Evolutionary conservation across 768 basidiomycete species (phyloP), one percentile per base, ranked within the genome.

Genomic region (Porpolomopsis calyptriformis): DNA sequence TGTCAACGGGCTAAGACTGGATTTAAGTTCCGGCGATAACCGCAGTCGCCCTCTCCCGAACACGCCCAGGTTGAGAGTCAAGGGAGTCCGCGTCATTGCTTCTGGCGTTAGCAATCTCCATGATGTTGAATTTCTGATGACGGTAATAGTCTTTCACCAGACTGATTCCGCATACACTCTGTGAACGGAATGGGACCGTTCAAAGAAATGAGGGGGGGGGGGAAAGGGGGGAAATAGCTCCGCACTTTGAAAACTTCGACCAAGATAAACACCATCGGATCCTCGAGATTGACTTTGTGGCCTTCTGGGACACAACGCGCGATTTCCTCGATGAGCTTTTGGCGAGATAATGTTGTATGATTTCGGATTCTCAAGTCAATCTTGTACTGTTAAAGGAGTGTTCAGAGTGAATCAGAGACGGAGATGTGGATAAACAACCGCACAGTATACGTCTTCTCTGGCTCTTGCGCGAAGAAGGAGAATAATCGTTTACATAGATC

Each of bases 201-300:
- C 41, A 48, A 23, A n/a, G 11, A 14, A 27, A 20, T 20, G 9
- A 27, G 38, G 35, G 23, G 22, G 19, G 31, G 4, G 26, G 22
- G 46, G 33, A 40, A 43, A 19, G 41, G 12, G n/a, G n/a, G 45
- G 18, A 39, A 38, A 8, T 37, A 19, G 27, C 11, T 14, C 59
- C 66, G 35, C 44, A 82, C 87, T 74, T 89, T 90, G 70, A 88
- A 89, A 4, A 90, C 71, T 55, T 90, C 85, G 4, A 88, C 77
- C 5, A 90, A 71, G 38, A 90, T 73, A 49, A 85, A 86, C 2
- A 85, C 63, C 35, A 83, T 73, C 0, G 87, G 82, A 51, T 79
- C 63, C 24, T 75, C 70, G 18, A 90, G 65, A 46, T 85, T 73
- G 11, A 90, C 88, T 2, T 61, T 71, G 54, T 83, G 83, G 10